Evolutionary conservation across 2,329 filamentous ascomycete species (phyloP).

Genomic region (Penicillium thymicola): DNA sequence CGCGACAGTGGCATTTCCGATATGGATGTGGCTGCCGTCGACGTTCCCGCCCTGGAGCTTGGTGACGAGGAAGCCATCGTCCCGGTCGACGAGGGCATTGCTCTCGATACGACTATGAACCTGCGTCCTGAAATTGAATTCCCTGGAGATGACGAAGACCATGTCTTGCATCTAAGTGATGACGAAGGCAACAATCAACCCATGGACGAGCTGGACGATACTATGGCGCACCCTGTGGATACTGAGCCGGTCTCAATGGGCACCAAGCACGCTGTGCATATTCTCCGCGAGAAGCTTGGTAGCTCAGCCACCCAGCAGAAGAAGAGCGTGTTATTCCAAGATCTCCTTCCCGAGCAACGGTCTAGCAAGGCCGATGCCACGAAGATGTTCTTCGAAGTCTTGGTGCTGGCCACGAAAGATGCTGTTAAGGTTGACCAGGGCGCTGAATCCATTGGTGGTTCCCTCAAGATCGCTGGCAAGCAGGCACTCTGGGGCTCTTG

Average conservation of each 20-base stretch:
- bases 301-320: slow-evolving; percentile 63
- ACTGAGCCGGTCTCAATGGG: slow-evolving; percentile 83
- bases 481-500: slow-evolving; percentile 94
- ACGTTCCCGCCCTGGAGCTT: slow-evolving; percentile 58
- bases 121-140: slow-evolving; percentile 64
- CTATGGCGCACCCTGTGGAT: slow-evolving; percentile 75
- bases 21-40: slow-evolving; percentile 66
- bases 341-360: slow-evolving; percentile 75
- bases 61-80: slow-evolving; percentile 62
- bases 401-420: slow-evolving; percentile 95
- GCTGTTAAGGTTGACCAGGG: slow-evolving; percentile 94
- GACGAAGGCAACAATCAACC: slow-evolving; percentile 47
- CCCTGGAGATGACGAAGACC: slow-evolving; percentile 55
- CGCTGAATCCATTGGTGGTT: slow-evolving; percentile 66
- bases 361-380: slow-evolving; percentile 89
- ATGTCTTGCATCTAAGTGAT: slow-evolving; percentile 44
- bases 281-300: slow-evolving; percentile 85
- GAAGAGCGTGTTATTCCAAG: slow-evolving; percentile 83
- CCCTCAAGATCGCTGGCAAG: slow-evolving; percentile 84
- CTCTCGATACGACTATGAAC: slow-evolving; percentile 47
- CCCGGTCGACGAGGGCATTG: slow-evolving; percentile 49
- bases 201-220: slow-evolving; percentile 71
- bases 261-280: slow-evolving; percentile 92
- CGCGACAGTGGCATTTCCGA: slow-evolving; percentile 83
- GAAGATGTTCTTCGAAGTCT: slow-evolving; percentile 98